These are phyloP conservation scores for Clonostachys sp. DNA, from an alignment of 2,329 filamentous ascomycete species.

Conservation along the genomic window DNA sequence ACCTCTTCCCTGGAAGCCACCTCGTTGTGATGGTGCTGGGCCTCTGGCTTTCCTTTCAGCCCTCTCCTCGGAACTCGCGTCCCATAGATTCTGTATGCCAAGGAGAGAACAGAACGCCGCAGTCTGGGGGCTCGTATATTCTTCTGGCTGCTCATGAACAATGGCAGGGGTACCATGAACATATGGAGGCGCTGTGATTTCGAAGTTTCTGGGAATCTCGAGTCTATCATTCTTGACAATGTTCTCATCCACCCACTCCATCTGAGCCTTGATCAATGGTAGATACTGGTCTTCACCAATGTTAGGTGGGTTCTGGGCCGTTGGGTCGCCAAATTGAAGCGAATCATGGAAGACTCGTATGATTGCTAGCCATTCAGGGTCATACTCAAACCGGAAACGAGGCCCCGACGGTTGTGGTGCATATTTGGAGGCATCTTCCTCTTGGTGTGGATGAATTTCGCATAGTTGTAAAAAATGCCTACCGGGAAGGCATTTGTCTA, in stretches of 20 bases:
- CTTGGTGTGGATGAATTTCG: constrained; percentile 48
- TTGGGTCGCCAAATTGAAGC: constrained; percentile 58
- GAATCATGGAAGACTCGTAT: constrained; percentile 72
- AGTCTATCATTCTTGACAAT: constrained; percentile 60
- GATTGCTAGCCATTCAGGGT: constrained; percentile 94
- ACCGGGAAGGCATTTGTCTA: constrained; percentile 84
- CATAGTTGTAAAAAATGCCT: constrained; percentile 80
- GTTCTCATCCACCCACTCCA: constrained; percentile 77
- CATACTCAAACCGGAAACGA: constrained; percentile 68
- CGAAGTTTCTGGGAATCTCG: constrained; percentile 73
- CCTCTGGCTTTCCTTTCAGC: constrained; percentile 51
- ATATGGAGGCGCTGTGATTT: constrained; percentile 68
- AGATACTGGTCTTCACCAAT: constrained; percentile 66
- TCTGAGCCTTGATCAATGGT: constrained; percentile 63
- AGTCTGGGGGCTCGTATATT: constrained; percentile 88
- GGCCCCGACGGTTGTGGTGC: constrained; percentile 10
- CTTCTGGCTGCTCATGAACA: constrained; percentile 60
- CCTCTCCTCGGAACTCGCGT: constrained; percentile 68
- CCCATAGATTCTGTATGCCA: constrained; percentile 71
- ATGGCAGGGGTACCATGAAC: constrained; percentile 50
- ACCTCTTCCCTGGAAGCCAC: constrained; percentile 21
- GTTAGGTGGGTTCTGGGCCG: constrained; percentile 49
- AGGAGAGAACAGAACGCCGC: constrained; percentile 74
- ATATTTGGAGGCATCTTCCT: constrained; percentile 12
- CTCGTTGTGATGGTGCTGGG: constrained; percentile 36